Conservation (phyloP, 768 basidiomycete genomes). For the Termitomyces sp. region DNA sequence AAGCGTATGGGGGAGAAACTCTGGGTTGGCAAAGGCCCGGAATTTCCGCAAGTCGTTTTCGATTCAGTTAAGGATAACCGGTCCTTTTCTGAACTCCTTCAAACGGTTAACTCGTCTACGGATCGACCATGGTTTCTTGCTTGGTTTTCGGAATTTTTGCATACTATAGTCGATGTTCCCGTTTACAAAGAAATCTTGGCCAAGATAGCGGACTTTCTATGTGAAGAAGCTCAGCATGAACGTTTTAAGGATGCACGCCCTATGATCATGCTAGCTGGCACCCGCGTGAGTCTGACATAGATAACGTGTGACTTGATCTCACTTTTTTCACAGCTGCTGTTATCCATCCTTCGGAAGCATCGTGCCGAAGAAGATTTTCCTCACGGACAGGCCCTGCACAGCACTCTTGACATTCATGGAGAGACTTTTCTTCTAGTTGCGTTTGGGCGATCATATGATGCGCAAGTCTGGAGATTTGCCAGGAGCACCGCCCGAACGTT, state of each 20-base stretch:
- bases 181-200: constrained; percentile 65
- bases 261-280: constrained; percentile 50
- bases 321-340: constrained; percentile 22
- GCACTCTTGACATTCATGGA: constrained; percentile 34
- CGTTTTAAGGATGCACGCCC: constrained; percentile 59
- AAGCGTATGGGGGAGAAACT: constrained; percentile 47
- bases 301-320: background rate
- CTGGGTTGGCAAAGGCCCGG: constrained; percentile 67
- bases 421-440: constrained; percentile 31
- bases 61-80: constrained; percentile 81
- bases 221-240: constrained; percentile 77
- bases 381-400: constrained; percentile 19
- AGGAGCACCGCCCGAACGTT: constrained; percentile 29
- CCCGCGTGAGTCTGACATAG: constrained; percentile 46
- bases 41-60: constrained; percentile 75
- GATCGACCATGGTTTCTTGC: constrained; percentile 44
- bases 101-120: constrained; percentile 22
- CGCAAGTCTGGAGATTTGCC: constrained; percentile 28
- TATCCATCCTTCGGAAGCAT: constrained; percentile 21
- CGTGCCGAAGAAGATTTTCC: constrained; percentile 15
- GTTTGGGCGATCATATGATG: constrained; percentile 26
- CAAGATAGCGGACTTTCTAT: constrained; percentile 66
- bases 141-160: constrained; percentile 63
- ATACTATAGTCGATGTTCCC: constrained; percentile 42
- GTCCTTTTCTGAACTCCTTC: constrained; percentile 42